A percentile compares a stretch with the other conserved stretches of the same genome.
These are phyloP conservation scores for Telopea speciosissima DNA, from an alignment of 177 flowering plant genomes.

Conservation along the genomic window DNA sequence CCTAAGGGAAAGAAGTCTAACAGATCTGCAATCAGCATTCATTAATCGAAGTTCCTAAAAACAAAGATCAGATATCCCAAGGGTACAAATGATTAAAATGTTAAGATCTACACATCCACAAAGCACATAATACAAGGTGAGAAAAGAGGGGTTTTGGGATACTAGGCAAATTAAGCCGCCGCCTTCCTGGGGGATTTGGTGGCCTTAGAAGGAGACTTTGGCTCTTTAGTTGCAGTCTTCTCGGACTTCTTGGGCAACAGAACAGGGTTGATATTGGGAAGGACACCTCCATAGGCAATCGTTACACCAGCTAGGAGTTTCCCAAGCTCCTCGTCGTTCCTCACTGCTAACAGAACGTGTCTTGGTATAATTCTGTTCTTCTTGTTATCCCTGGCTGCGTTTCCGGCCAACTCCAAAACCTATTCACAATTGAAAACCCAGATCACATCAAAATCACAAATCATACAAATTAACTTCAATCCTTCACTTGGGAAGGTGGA, in stretches of 20 bases:
- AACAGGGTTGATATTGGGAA: conserved; percentile 34
- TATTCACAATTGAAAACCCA: neutral
- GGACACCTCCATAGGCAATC: conserved; percentile 37
- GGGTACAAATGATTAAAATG: no score
- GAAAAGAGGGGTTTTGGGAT: neutral
- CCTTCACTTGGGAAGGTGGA: no score
- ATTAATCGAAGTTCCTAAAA: neutral
- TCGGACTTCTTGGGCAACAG: conserved; percentile 32
- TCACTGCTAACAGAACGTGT: conserved; percentile 30
- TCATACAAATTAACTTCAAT: no score
- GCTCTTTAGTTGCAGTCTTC: conserved; percentile 17
- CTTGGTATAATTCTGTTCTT: conserved; percentile 32
- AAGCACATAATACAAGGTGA: neutral
- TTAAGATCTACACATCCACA: neutral
- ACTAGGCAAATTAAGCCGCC: neutral
- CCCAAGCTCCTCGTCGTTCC: conserved; percentile 39
- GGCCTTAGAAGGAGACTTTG: conserved; percentile 26
- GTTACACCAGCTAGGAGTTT: conserved; percentile 32
- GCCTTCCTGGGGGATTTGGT: conserved; percentile 28
- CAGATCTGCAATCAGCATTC: no score
- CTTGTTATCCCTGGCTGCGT: conserved; percentile 36
- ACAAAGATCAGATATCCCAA: neutral
- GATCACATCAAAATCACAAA: neutral
- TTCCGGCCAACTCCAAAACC: conserved; percentile 41
- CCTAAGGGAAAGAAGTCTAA: no score